Percentiles rank a stretch among this genome's conserved stretches.
These are phyloP conservation scores for Parastagonospora nodorum DNA, from an alignment of 2,329 filamentous ascomycete species.

Conservation along the genomic window DNA sequence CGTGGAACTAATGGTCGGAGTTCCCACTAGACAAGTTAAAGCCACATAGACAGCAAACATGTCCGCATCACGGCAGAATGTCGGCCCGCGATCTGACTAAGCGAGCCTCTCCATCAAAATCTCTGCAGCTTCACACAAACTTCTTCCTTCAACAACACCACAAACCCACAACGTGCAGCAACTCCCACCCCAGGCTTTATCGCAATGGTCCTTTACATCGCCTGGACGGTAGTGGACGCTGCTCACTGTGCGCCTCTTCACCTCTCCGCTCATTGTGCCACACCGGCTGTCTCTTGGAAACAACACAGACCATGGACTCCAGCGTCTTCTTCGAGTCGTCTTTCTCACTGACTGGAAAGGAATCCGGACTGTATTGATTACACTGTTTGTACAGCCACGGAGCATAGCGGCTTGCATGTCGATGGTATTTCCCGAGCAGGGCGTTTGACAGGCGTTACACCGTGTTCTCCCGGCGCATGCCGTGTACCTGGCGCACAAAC, in stretches of 20 bases:
- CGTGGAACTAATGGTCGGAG: slow-evolving; percentile 17
- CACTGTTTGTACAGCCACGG: no score
- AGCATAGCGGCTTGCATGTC: no score
- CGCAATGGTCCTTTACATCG: background rate
- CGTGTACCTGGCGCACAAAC: slow-evolving; percentile 4
- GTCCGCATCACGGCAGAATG: slow-evolving; percentile 2
- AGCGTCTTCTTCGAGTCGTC: no score
- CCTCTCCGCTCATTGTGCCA: no score
- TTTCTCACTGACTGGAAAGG: no score
- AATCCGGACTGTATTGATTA: no score
- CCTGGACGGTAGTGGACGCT: no score
- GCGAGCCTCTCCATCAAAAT: slow-evolving; percentile 8
- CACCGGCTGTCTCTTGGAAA: no score
- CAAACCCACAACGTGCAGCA: background rate
- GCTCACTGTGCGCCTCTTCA: no score
- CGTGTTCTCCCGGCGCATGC: slow-evolving; percentile 12
- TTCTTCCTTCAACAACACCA: background rate
- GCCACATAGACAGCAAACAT: slow-evolving; percentile 20
- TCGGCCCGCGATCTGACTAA: slow-evolving; percentile 11
- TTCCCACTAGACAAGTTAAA: slow-evolving; percentile 10
- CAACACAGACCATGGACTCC: no score
- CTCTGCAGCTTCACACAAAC: background rate
- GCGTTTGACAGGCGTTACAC: slow-evolving; percentile 8
- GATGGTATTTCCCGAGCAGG: no score
- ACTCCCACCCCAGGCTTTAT: background rate